Conservation (phyloP, 768 basidiomycete species). For the Ramaria rubella region DNA sequence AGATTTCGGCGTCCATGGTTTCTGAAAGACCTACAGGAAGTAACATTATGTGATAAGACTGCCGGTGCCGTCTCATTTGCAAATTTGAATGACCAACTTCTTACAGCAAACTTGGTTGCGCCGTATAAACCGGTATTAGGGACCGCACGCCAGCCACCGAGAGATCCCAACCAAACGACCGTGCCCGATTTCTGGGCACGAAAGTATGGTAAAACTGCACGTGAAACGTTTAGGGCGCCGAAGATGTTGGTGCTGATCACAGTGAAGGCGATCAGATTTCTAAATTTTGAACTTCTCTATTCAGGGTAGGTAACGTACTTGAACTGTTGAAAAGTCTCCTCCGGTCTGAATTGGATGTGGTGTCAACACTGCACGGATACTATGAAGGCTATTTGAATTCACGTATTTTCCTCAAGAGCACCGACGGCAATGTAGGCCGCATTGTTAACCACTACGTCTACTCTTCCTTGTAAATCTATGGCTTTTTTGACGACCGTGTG, state of each 20-base stretch:
- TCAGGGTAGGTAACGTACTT: conserved; percentile 23
- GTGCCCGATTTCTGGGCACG: conserved; percentile 36
- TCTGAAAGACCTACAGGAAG: conserved; percentile 25
- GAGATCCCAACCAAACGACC: conserved; percentile 38
- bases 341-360: conserved; percentile 16
- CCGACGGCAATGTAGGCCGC: conserved; percentile 33
- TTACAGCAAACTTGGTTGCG: conserved; percentile 35
- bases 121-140: conserved; percentile 28
- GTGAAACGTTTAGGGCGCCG: conserved; percentile 33
- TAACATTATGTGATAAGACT: not conserved
- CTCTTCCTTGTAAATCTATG: conserved; percentile 25
- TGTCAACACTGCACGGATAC: not conserved
- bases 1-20: conserved; percentile 18
- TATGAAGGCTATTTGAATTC: not conserved
- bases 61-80: conserved; percentile 8
- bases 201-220: conserved; percentile 45
- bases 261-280: too few species aligned
- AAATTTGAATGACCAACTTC: conserved; percentile 21
- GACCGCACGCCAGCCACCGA: conserved; percentile 17
- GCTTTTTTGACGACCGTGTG: conserved; percentile 1
- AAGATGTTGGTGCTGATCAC: conserved; percentile 35
- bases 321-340: conserved; percentile 20
- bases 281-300: too few species aligned
- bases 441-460: conserved; percentile 44
- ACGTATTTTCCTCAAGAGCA: conserved; percentile 26